Percentiles rank a stretch among this genome's conserved stretches.
These are phyloP conservation scores for Chrysochromulina tobinii DNA, from an alignment of 78 protist species.

Conservation along the genomic window DNA sequence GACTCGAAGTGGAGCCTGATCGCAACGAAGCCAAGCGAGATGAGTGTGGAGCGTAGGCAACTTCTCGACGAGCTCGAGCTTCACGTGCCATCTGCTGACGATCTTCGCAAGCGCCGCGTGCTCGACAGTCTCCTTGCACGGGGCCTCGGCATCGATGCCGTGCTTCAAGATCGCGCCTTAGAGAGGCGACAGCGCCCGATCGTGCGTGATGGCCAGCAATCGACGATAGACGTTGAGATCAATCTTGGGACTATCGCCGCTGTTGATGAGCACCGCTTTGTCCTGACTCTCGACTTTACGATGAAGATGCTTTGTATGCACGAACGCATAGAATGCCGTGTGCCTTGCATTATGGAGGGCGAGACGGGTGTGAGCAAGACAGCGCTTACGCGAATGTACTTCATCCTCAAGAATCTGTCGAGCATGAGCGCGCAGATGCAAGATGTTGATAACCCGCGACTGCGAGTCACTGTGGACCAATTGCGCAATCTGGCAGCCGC, in stretches of 20 bases:
- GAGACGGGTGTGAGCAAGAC: constrained; percentile 17
- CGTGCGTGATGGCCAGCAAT: neutral
- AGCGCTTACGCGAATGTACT: constrained; percentile 14
- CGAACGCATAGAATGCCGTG: constrained; percentile 16
- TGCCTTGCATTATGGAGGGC: constrained; percentile 27
- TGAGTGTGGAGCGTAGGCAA: neutral
- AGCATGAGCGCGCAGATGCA: no score
- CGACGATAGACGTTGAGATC: neutral
- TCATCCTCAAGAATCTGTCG: neutral
- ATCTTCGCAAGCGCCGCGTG: neutral
- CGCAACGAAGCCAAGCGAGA: neutral
- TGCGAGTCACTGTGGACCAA: no score
- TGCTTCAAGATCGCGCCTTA: no score
- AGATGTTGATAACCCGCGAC: no score
- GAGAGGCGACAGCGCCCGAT: no score
- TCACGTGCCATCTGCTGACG: neutral
- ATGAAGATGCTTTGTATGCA: neutral
- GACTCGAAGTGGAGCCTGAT: neutral
- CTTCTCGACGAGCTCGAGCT: neutral
- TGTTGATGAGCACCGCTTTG: neutral
- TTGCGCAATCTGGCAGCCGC: no score
- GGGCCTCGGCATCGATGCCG: neutral
- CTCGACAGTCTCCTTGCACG: neutral
- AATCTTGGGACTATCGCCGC: neutral
- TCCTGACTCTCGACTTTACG: constrained; percentile 15